A percentile compares a stretch with the other conserved stretches of the same genome.
These are phyloP conservation scores for Medicago lupulina DNA, from an alignment of 306 rosid species.

Conservation along the genomic window DNA sequence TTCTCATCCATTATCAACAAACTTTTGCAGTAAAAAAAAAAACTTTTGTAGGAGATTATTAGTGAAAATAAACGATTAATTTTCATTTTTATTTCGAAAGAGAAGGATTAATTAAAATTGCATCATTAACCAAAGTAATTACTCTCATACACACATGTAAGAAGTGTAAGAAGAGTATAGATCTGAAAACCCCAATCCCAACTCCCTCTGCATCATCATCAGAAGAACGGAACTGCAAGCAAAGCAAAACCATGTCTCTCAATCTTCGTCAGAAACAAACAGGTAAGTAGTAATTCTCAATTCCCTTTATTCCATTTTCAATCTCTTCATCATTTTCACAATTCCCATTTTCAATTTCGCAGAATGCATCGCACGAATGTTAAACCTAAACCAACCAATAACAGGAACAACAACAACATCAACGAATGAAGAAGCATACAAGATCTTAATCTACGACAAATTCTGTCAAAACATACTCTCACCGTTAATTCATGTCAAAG, in stretches of 20 bases:
- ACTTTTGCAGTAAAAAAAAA: no score
- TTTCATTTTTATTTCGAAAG: no score
- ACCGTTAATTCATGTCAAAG: constrained; percentile 89
- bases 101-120: no score
- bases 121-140: no score
- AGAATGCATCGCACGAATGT: constrained; percentile 90
- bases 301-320: background rate
- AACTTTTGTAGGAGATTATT: no score
- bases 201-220: background rate
- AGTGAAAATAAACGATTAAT: no score
- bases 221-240: background rate
- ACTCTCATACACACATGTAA: background rate
- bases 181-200: constrained; percentile 10
- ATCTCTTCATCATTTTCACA: background rate
- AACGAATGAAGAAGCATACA: constrained; percentile 88
- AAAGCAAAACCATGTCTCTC: constrained; percentile 35
- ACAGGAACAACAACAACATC: constrained; percentile 70
- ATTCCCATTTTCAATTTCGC: background rate
- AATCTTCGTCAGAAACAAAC: constrained; percentile 50
- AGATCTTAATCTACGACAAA: constrained; percentile 86
- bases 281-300: constrained; percentile 22
- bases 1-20: no score
- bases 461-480: constrained; percentile 89
- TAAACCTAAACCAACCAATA: constrained; percentile 92
- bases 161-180: constrained; percentile 1